Percentiles rank a stretch among this genome's conserved stretches.
phyloP scores from a whole-genome alignment of 129 eudicot genomes.

The Ambrosia trifida region DNA sequence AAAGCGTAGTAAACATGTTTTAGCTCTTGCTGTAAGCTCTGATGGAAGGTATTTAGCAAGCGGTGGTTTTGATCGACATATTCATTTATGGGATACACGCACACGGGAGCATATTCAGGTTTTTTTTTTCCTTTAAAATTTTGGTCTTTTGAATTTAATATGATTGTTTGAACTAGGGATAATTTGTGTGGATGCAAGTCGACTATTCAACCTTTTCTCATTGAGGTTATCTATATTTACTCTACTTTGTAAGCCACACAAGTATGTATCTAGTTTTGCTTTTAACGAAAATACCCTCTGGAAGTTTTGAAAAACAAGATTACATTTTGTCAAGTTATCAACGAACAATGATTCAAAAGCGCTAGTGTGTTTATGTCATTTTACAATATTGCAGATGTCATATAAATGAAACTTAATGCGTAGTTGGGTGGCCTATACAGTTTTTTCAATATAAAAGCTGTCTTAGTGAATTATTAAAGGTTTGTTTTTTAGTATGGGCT shows the following conservation, averaged over 20 bases:
- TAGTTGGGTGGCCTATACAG: too few species aligned
- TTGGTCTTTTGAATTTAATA: neutral
- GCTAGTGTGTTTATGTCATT: too few species aligned
- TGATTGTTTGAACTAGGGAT: neutral
- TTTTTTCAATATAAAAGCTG: too few species aligned
- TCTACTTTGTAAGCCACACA: neutral
- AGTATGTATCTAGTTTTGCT: neutral
- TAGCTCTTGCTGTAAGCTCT: slow-evolving; percentile 83
- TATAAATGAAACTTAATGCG: too few species aligned
- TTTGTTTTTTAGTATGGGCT: too few species aligned
- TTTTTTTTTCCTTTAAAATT: neutral
- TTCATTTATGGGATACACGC: slow-evolving; percentile 94
- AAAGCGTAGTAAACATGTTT: slow-evolving; percentile 78
- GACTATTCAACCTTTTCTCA: neutral
- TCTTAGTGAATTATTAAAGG: too few species aligned
- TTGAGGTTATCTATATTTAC: neutral
- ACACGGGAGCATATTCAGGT: slow-evolving; percentile 88
- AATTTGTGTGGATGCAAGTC: neutral
- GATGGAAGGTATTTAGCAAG: slow-evolving; percentile 93
- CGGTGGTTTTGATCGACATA: slow-evolving; percentile 95
- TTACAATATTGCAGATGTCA: too few species aligned
- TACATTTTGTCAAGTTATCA: neutral
- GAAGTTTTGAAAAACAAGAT: neutral
- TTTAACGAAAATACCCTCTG: neutral
- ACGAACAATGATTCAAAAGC: too few species aligned